Percentiles rank a stretch among this genome's conserved stretches.
Evolutionary conservation across 2,329 filamentous ascomycete species (phyloP).

Genomic region (Chaetomium strumarium): DNA sequence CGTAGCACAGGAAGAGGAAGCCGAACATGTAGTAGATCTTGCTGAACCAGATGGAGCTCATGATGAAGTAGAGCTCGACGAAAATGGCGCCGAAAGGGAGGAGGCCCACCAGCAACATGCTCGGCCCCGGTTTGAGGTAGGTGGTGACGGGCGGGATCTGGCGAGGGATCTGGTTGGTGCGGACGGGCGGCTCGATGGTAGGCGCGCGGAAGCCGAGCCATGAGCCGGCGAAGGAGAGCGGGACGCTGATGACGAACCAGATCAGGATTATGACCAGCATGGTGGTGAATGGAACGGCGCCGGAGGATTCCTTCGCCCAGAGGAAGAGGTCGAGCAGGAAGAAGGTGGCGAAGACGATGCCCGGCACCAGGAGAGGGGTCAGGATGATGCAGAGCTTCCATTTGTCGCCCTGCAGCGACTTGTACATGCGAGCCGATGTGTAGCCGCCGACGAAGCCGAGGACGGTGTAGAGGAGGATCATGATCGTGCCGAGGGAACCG

Average conservation of each 20-base stretch:
- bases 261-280: slow-evolving; percentile 92
- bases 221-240: slow-evolving; percentile 80
- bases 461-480: slow-evolving; percentile 87
- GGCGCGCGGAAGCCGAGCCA: slow-evolving; percentile 84
- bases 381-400: slow-evolving; percentile 93
- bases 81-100: slow-evolving; percentile 96
- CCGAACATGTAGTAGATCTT: slow-evolving; percentile 99
- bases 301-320: slow-evolving; percentile 87
- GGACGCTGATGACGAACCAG: slow-evolving; percentile 96
- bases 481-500: slow-evolving; percentile 86
- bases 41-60: slow-evolving; percentile 98
- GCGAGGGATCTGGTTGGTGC: slow-evolving; percentile 95
- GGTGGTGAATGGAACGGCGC: slow-evolving; percentile 91
- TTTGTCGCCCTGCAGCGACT: slow-evolving; percentile 81
- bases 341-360: slow-evolving; percentile 78
- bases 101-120: slow-evolving; percentile 85
- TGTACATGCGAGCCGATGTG: slow-evolving; percentile 84
- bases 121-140: slow-evolving; percentile 81
- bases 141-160: slow-evolving; percentile 83
- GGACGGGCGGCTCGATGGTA: slow-evolving; percentile 71
- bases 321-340: slow-evolving; percentile 95
- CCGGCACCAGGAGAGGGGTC: slow-evolving; percentile 80
- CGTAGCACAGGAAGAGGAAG: slow-evolving; percentile 96
- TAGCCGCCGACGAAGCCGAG: slow-evolving; percentile 93
- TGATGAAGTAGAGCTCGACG: slow-evolving; percentile 98